Conservation (phyloP, 2,329 filamentous ascomycete genomes). For the Aspergillus cejpii region DNA sequence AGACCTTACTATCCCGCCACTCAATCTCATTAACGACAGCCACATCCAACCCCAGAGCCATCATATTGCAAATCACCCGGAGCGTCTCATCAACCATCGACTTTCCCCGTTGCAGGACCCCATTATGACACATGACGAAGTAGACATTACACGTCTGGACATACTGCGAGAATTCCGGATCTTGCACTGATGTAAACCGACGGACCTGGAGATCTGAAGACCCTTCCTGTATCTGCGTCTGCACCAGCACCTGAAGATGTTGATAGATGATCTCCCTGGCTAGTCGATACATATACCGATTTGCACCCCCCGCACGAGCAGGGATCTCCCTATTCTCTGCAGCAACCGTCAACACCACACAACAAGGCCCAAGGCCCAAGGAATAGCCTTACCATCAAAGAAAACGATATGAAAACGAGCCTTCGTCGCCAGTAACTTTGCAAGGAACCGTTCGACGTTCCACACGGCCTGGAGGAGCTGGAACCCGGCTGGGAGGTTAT, state of each 20-base stretch:
- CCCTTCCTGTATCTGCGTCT: no score
- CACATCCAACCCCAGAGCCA: conserved; percentile 50
- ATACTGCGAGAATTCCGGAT: conserved; percentile 50
- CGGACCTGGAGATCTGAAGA: conserved; percentile 31
- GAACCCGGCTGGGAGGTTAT: conserved; percentile 1
- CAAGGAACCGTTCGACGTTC: conserved; percentile 9
- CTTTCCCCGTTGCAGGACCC: conserved; percentile 24
- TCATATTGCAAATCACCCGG: conserved; percentile 48
- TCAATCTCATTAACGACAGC: conserved; percentile 57
- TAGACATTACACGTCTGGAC: conserved; percentile 50
- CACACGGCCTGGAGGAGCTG: conserved; percentile 9
- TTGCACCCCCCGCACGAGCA: conserved; percentile 22
- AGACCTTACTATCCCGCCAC: conserved; percentile 56
- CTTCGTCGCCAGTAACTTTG: conserved; percentile 5
- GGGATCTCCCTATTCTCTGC: conserved; percentile 8
- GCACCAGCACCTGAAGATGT: conserved; percentile 50
- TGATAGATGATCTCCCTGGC: conserved; percentile 56
- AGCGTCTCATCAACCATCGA: neutral
- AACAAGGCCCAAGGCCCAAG: neutral
- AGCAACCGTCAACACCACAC: neutral
- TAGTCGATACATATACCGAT: conserved; percentile 51
- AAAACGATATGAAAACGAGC: conserved; percentile 10
- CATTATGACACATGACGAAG: conserved; percentile 63
- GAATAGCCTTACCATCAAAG: conserved; percentile 5
- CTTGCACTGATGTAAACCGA: conserved; percentile 12